Evolutionary conservation across 495 filamentous ascomycete genomes (phyloP).

Genomic region (Polyplosphaeria fusca): DNA sequence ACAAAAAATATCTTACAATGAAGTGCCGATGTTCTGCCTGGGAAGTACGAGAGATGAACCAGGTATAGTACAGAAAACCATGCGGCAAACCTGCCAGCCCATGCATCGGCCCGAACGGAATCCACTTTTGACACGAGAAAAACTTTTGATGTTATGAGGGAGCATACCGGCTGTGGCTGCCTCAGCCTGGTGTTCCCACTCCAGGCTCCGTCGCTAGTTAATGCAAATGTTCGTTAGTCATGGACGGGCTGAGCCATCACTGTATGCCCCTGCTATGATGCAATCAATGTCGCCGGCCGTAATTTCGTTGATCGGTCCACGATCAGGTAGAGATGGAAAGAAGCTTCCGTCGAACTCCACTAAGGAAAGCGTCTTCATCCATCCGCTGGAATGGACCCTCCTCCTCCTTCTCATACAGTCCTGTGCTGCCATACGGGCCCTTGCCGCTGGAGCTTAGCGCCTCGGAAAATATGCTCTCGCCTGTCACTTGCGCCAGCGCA

Average conservation of each 20-base stretch:
- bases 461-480: slow-evolving; percentile 8
- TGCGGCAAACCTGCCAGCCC: no score
- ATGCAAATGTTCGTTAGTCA: slow-evolving; percentile 19
- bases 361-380: slow-evolving; percentile 47
- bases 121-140: slow-evolving; percentile 10
- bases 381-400: slow-evolving; percentile 43
- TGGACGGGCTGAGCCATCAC: background rate
- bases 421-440: slow-evolving; percentile 53
- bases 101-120: no score
- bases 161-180: slow-evolving; percentile 8
- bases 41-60: no score
- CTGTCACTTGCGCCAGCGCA: slow-evolving; percentile 39
- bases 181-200: slow-evolving; percentile 21
- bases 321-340: slow-evolving; percentile 33
- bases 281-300: background rate
- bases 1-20: no score
- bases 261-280: no score
- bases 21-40: no score
- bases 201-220: slow-evolving; percentile 27
- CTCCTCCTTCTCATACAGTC: slow-evolving; percentile 52
- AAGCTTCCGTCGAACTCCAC: slow-evolving; percentile 41
- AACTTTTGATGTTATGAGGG: background rate
- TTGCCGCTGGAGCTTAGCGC: slow-evolving; percentile 41
- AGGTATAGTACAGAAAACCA: no score
- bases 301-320: slow-evolving; percentile 4